These are phyloP conservation scores for Baeospora myosura DNA, from an alignment of 1,284 basidiomycete genomes.

Conservation along the genomic window DNA sequence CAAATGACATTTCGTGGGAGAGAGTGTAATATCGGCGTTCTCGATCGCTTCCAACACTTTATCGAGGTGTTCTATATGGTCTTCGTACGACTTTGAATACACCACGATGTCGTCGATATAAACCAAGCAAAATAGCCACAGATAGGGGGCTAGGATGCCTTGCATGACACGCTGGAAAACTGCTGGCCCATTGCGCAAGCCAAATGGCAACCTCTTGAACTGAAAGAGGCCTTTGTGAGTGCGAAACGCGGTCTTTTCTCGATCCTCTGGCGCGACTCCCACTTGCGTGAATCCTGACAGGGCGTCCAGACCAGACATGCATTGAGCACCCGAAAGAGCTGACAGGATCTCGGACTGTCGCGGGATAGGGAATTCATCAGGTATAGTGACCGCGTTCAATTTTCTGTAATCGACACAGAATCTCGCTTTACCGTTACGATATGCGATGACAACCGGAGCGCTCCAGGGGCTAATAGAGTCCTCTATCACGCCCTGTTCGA, in stretches of 20 bases:
- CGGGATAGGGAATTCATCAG: not conserved
- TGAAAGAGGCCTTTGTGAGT: not conserved
- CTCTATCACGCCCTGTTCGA: too few species aligned
- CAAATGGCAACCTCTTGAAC: not conserved
- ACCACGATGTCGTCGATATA: constrained; percentile 1
- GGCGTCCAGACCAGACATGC: not conserved
- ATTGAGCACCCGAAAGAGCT: not conserved
- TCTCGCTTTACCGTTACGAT: too few species aligned
- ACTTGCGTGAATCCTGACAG: not conserved
- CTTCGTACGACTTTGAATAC: not conserved
- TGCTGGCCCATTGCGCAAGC: not conserved
- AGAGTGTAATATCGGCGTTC: not conserved
- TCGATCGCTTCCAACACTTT: not conserved
- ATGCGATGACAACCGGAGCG: too few species aligned
- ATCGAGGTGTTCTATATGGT: not conserved
- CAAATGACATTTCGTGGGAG: not conserved
- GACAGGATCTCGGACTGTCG: not conserved
- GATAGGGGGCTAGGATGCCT: not conserved
- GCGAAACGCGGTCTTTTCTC: not conserved
- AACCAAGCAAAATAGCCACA: not conserved
- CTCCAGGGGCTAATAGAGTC: too few species aligned
- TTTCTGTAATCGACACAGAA: too few species aligned
- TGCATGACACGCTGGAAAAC: not conserved
- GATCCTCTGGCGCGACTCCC: not conserved
- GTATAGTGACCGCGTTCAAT: not conserved